These are phyloP conservation scores for Metschnikowia chrysomelidarum DNA, from an alignment of 805 yeast genomes.

Conservation along the genomic window DNA sequence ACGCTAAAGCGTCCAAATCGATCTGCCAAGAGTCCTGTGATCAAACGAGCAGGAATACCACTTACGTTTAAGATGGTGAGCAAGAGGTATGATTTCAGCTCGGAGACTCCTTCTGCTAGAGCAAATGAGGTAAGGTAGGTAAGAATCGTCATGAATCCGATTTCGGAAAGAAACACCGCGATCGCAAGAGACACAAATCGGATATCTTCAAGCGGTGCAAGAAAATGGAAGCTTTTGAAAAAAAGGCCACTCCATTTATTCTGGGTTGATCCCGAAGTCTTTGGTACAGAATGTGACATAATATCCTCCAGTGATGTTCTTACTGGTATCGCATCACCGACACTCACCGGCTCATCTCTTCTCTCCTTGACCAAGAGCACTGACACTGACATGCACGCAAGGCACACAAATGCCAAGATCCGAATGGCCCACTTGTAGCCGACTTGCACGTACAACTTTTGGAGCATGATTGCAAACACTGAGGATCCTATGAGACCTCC, in stretches of 20 bases:
- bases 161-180: slow-evolving; percentile 47
- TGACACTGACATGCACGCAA: slow-evolving; percentile 28
- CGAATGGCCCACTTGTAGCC: slow-evolving; percentile 58
- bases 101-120: slow-evolving; percentile 43
- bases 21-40: slow-evolving; percentile 57
- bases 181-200: slow-evolving; percentile 33
- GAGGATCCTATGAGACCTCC: slow-evolving; percentile 56
- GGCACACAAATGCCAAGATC: slow-evolving; percentile 45
- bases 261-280: neutral
- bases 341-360: neutral
- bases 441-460: slow-evolving; percentile 43
- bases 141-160: slow-evolving; percentile 47
- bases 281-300: neutral
- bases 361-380: slow-evolving; percentile 12
- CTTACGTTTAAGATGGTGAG: slow-evolving; percentile 45
- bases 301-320: too few species aligned
- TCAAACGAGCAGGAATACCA: slow-evolving; percentile 50
- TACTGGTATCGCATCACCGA: too few species aligned
- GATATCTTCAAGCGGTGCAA: slow-evolving; percentile 36
- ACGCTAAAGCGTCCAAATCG: slow-evolving; percentile 54
- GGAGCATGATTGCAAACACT: slow-evolving; percentile 52
- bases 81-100: slow-evolving; percentile 41
- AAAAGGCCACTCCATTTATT: slow-evolving; percentile 25
- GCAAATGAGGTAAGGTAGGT: slow-evolving; percentile 60
- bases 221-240: too few species aligned